Conservation (phyloP, 2,329 filamentous ascomycete species). For the Parascedosporium putredinis region DNA sequence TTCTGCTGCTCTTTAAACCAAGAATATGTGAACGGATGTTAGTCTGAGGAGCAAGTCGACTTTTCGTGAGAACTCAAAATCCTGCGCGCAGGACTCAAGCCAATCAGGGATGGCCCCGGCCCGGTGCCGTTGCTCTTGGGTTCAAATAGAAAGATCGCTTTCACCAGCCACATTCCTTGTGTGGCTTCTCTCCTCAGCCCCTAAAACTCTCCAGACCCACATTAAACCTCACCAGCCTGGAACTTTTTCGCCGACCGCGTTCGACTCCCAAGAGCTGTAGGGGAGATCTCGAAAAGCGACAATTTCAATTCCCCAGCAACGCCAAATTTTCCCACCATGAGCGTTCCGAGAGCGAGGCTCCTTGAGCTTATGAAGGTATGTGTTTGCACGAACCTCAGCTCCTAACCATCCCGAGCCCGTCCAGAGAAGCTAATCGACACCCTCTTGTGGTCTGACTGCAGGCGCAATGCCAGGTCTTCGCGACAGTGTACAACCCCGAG, state of each 20-base stretch:
- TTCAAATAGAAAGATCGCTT: too few species aligned
- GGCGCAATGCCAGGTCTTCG: conserved; percentile 88
- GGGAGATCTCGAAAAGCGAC: not conserved
- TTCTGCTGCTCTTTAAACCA: too few species aligned
- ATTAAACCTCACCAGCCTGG: conserved; percentile 2
- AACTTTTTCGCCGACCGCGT: conserved; percentile 2
- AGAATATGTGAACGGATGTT: too few species aligned
- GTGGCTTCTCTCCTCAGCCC: conserved; percentile 2
- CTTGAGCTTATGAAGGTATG: conserved; percentile 70
- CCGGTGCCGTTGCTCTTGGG: too few species aligned
- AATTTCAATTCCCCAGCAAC: not conserved
- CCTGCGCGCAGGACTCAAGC: too few species aligned
- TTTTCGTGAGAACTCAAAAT: too few species aligned
- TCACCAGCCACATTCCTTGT: not conserved
- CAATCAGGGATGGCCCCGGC: too few species aligned
- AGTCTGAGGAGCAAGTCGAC: too few species aligned
- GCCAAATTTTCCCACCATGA: conserved; percentile 47
- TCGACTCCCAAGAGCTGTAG: not conserved
- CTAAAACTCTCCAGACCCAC: conserved; percentile 8
- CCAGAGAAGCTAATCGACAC: not conserved
- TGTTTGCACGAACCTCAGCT: too few species aligned
- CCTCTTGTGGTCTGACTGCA: conserved; percentile 27
- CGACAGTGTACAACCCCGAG: conserved; percentile 80
- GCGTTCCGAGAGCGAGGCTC: conserved; percentile 50
- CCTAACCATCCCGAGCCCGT: too few species aligned